These are phyloP conservation scores for Fusarium sp. DNA, from an alignment of 2,329 filamentous ascomycete species.

Conservation along the genomic window DNA sequence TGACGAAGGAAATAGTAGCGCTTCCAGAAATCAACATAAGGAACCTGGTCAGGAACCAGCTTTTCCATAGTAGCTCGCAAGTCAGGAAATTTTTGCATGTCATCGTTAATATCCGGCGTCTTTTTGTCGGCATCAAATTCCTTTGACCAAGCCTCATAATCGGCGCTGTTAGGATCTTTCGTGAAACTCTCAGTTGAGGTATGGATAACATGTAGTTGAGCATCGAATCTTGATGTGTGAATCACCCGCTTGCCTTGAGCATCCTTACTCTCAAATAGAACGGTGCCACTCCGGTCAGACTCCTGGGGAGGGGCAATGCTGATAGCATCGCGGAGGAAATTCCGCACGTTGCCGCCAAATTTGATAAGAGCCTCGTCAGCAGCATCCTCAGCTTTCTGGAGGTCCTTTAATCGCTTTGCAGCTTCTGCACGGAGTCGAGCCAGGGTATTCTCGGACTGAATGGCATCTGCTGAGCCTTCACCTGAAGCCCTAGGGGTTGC, in stretches of 20 bases:
- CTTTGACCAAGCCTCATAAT: conserved; percentile 78
- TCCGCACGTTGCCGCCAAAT: conserved; percentile 87
- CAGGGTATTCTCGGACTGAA: conserved; percentile 71
- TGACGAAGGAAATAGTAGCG: conserved; percentile 95
- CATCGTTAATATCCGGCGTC: conserved; percentile 82
- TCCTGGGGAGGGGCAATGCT: conserved; percentile 79
- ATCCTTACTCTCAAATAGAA: conserved; percentile 95
- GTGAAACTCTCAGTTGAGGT: conserved; percentile 82
- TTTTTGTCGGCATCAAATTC: conserved; percentile 83
- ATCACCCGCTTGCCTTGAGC: conserved; percentile 90
- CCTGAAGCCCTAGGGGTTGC: conserved; percentile 58
- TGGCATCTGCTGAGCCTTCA: conserved; percentile 55
- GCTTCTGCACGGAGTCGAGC: conserved; percentile 80
- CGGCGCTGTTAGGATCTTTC: conserved; percentile 78
- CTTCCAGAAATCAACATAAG: conserved; percentile 90
- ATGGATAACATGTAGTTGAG: conserved; percentile 95
- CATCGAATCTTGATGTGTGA: conserved; percentile 92
- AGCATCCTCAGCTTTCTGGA: conserved; percentile 92
- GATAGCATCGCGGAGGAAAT: conserved; percentile 91
- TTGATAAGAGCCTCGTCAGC: conserved; percentile 94
- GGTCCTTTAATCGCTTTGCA: conserved; percentile 83
- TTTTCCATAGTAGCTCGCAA: conserved; percentile 91
- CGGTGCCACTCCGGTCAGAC: conserved; percentile 63
- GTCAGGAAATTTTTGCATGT: conserved; percentile 88
- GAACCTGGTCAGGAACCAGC: conserved; percentile 90